Evolutionary conservation across 768 basidiomycete species (phyloP), one percentile per base, ranked within the genome.

Genomic region (Lactarius hatsudake): DNA sequence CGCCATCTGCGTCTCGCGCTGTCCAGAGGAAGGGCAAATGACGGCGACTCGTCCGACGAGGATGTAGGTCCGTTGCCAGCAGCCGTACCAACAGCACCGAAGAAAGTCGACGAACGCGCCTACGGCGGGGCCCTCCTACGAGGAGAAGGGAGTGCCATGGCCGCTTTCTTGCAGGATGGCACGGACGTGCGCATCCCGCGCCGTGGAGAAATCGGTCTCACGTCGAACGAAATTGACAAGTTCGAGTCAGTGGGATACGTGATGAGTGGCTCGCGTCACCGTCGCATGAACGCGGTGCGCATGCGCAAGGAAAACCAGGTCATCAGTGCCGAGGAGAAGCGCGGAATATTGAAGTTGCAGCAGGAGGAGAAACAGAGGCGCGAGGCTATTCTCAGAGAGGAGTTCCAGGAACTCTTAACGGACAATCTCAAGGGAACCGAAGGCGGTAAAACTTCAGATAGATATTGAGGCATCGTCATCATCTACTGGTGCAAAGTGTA

Each of bases 281-380:
- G 91, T 70, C 84, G 94, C 77, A 99, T 99, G 97, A 99, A 98
- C 72, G 96, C 97, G 0, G 96, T 99, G 54, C 91, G 97, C 67
- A 92, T 99, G 87, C 82, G 96, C 75, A 98, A 98, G 83, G 97
- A 99, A 81, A 98, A 99, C 80, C 97, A 99, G 79, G 96, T 98
- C 70, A 99, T 99, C 75, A 93, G 90, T 73, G 95, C 96, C 1
- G 97, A 98, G 79, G 97, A 99, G 83, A 98, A 98, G 83, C 80
- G 97, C 40, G 93, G 94, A 42, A 96, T 98, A 66, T 75, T 98
- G 75, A 96, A 97, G 79, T 74, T 98, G 77, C 96, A 98, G 79
- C 90, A 82, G 75, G 96, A 98, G 76, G 97, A 99, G 80, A 86
- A 91, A 76, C 88, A 90, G 77, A 87, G 96, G 79, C 85, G 94